A percentile compares a stretch with the other conserved stretches of the same genome.
Evolutionary conservation across 495 filamentous ascomycete species (phyloP).

Genomic region (Niebla homalea): DNA sequence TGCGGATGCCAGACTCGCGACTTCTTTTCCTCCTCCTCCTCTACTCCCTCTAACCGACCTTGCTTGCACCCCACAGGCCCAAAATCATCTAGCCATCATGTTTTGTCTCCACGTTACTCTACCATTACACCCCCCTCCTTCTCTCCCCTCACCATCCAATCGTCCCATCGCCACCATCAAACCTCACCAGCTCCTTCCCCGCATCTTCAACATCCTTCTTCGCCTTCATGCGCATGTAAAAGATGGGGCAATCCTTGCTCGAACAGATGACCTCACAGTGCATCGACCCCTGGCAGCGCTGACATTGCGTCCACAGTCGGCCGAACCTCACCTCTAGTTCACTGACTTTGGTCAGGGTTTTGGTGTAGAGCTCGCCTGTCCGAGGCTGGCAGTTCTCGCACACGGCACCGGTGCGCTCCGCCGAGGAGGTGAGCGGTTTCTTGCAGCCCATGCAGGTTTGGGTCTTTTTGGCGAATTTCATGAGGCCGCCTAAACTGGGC

Average conservation of each 20-base stretch:
- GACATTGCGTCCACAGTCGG: conserved; percentile 94
- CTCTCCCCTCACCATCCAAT: no score
- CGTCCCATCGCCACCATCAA: conserved; percentile 56
- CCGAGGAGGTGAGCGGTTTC: conserved; percentile 70
- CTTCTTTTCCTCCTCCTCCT: no score
- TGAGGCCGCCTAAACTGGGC: conserved; percentile 78
- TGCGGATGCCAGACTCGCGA: no score
- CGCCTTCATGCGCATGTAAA: conserved; percentile 99
- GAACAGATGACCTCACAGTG: conserved; percentile 97
- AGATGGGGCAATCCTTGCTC: conserved; percentile 93
- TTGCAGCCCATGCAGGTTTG: conserved; percentile 98
- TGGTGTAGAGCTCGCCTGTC: conserved; percentile 86
- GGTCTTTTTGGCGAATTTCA: conserved; percentile 97
- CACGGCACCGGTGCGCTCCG: conserved; percentile 74
- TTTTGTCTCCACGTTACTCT: no score
- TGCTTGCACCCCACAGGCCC: no score
- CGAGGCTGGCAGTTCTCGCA: conserved; percentile 74
- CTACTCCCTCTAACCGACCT: no score
- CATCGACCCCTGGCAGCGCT: conserved; percentile 93
- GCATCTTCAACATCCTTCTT: conserved; percentile 97
- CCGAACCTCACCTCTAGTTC: conserved; percentile 91
- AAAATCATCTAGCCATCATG: no score
- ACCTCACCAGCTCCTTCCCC: conserved; percentile 78
- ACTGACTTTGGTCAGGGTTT: conserved; percentile 69
- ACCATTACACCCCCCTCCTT: no score